Percentiles rank a stretch among this genome's conserved stretches.
phyloP scores from a whole-genome alignment of 768 basidiomycete genomes.

The Arthromyces matolae region DNA sequence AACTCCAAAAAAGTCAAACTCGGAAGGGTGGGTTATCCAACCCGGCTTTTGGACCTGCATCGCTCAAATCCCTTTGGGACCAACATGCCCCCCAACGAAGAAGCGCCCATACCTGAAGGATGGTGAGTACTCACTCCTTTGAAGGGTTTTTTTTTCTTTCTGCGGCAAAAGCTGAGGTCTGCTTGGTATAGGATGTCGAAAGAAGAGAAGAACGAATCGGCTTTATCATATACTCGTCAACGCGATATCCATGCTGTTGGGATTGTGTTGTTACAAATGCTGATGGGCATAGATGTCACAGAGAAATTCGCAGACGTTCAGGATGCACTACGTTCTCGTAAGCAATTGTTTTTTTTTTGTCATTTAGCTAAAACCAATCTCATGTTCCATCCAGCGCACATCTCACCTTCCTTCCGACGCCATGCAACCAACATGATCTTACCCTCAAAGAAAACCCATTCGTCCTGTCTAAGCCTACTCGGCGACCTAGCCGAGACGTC shows the following conservation, averaged over 20 bases:
- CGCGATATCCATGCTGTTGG: constrained; percentile 84
- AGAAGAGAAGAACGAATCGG: constrained; percentile 74
- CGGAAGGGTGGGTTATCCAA: constrained; percentile 67
- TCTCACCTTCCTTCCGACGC: constrained; percentile 49
- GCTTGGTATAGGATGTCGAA: constrained; percentile 63
- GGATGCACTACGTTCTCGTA: constrained; percentile 56
- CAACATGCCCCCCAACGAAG: constrained; percentile 28
- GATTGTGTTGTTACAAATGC: constrained; percentile 79
- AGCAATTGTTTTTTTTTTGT: constrained; percentile 10
- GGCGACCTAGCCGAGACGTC: constrained; percentile 50
- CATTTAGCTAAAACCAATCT: neutral
- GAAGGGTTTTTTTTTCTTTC: neutral
- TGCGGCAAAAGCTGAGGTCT: neutral
- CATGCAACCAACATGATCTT: constrained; percentile 60
- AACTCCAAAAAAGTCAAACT: constrained; percentile 65
- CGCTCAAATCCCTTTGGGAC: constrained; percentile 76
- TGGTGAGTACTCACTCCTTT: constrained; percentile 28
- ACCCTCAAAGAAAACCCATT: constrained; percentile 50
- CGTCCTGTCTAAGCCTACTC: constrained; percentile 56
- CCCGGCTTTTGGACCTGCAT: constrained; percentile 74
- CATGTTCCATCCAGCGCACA: constrained; percentile 36
- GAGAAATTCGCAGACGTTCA: constrained; percentile 51
- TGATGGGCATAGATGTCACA: constrained; percentile 71
- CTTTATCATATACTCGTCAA: constrained; percentile 67
- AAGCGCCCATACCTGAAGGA: constrained; percentile 45